Percentiles rank a stretch among this genome's conserved stretches.
phyloP scores from a whole-genome alignment of 352 stramenopile species.

The Phytopythium kandeliae region DNA sequence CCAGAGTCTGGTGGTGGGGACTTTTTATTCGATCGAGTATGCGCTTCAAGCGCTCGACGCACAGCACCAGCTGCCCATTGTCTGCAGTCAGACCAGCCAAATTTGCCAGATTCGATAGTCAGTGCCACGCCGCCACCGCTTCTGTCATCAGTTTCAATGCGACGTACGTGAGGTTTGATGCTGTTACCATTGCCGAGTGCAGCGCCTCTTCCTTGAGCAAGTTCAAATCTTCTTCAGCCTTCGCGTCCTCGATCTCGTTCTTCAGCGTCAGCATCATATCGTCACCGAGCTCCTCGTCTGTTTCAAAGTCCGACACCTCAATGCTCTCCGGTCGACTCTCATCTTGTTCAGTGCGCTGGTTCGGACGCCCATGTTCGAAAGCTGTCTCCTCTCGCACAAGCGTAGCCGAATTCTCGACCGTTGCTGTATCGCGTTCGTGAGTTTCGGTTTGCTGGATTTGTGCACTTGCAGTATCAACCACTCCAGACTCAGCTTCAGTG shows the following conservation, averaged over 20 bases:
- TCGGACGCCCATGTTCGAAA: neutral
- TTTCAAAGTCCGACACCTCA: conserved; percentile 1
- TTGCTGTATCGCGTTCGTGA: neutral
- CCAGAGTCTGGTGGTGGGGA: neutral
- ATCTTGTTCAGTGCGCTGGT: neutral
- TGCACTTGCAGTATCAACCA: neutral
- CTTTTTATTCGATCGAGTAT: conserved; percentile 40
- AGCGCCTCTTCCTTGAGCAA: conserved; percentile 62
- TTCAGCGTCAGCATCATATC: conserved; percentile 56
- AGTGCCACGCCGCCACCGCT: too few species aligned
- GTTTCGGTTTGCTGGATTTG: neutral
- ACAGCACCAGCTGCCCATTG: conserved; percentile 84
- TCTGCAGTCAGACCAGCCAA: conserved; percentile 12
- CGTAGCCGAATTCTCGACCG: too few species aligned
- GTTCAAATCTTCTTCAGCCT: conserved; percentile 57
- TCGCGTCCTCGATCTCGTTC: conserved; percentile 66
- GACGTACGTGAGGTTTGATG: conserved; percentile 76
- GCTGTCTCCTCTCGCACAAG: neutral
- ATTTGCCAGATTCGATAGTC: neutral
- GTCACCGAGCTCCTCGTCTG: conserved; percentile 19
- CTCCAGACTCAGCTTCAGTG: neutral
- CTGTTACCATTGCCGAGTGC: conserved; percentile 69
- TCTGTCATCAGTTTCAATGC: too few species aligned
- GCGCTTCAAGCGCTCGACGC: conserved; percentile 55
- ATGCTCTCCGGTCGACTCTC: neutral